Percentiles rank a stretch among this genome's conserved stretches.
phyloP scores from a whole-genome alignment of 2,329 filamentous ascomycete species.

The Pseudohalonectria lignicola region DNA sequence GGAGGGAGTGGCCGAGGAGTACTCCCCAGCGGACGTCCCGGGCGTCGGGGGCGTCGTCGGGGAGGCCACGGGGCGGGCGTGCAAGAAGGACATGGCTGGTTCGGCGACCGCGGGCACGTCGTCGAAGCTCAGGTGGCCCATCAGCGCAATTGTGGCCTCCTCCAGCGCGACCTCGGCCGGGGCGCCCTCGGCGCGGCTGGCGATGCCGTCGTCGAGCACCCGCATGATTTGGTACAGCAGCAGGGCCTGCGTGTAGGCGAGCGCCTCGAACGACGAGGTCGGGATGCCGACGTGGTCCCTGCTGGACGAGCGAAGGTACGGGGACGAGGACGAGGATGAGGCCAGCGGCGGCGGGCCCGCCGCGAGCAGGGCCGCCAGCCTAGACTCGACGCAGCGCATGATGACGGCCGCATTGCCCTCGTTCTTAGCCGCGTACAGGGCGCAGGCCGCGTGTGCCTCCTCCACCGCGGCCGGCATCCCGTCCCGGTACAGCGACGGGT shows the following conservation, averaged over 20 bases:
- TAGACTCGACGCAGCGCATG: slow-evolving; percentile 33
- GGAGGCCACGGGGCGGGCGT: not conserved
- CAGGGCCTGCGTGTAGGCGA: slow-evolving; percentile 29
- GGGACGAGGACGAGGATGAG: not conserved
- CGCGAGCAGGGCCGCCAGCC: slow-evolving; percentile 29
- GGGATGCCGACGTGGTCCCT: not conserved
- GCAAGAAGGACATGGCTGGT: not conserved
- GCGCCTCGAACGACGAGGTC: not conserved
- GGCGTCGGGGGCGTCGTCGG: slow-evolving; percentile 1
- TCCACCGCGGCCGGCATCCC: slow-evolving; percentile 39
- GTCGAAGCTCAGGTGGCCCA: slow-evolving; percentile 20
- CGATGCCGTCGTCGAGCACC: slow-evolving; percentile 30
- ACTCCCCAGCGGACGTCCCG: slow-evolving; percentile 9
- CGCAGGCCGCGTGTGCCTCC: slow-evolving; percentile 41
- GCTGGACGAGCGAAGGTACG: not conserved
- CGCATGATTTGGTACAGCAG: slow-evolving; percentile 33
- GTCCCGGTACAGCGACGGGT: slow-evolving; percentile 36
- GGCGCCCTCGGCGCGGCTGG: slow-evolving; percentile 18
- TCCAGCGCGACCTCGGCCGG: slow-evolving; percentile 19
- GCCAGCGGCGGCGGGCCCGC: slow-evolving; percentile 16
- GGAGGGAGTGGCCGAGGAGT: too few relatives aligned
- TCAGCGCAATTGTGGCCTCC: slow-evolving; percentile 18
- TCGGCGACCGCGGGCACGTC: not conserved
- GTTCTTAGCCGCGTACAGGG: slow-evolving; percentile 39
- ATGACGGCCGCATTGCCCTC: slow-evolving; percentile 33